phyloP scores from a whole-genome alignment of 1,284 basidiomycete genomes.

The Phlebopus sp. region DNA sequence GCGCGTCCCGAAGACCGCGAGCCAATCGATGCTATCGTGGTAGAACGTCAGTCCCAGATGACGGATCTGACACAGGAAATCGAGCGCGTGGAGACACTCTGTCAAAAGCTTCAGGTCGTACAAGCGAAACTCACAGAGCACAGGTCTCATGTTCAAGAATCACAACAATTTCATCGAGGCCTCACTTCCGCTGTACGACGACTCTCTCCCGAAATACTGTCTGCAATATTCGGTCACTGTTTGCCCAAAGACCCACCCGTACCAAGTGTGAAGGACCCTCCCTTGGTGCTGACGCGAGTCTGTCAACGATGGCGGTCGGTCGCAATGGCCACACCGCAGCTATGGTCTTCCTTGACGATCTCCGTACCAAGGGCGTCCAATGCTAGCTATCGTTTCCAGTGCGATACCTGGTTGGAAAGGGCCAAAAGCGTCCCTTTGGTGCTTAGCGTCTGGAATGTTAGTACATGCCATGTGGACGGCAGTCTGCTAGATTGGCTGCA shows the following conservation, averaged over 20 bases:
- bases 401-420: too few species aligned
- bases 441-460: too few species aligned
- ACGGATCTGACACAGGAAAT: constrained; percentile 15
- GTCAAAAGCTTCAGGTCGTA: constrained; percentile 18
- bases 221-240: constrained; percentile 30
- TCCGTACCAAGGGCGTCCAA: background rate
- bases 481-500: constrained; percentile 14
- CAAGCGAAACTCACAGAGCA: constrained; percentile 1
- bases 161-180: constrained; percentile 22
- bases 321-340: constrained; percentile 26
- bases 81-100: constrained; percentile 9
- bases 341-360: constrained; percentile 24
- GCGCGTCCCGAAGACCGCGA: constrained; percentile 12
- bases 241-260: too few species aligned
- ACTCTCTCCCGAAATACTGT: constrained; percentile 30
- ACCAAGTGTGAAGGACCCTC: too few species aligned
- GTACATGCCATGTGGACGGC: too few species aligned
- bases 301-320: too few species aligned
- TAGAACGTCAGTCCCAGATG: constrained; percentile 21
- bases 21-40: constrained; percentile 17
- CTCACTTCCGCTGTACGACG: constrained; percentile 25
- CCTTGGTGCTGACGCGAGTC: too few species aligned
- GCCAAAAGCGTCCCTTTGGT: too few species aligned
- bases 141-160: constrained; percentile 11
- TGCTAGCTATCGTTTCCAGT: too few species aligned